Evolutionary conservation across 2,329 filamentous ascomycete species (phyloP), one percentile per base, ranked within the genome.

Genomic region (Aspergillus floridensis): DNA sequence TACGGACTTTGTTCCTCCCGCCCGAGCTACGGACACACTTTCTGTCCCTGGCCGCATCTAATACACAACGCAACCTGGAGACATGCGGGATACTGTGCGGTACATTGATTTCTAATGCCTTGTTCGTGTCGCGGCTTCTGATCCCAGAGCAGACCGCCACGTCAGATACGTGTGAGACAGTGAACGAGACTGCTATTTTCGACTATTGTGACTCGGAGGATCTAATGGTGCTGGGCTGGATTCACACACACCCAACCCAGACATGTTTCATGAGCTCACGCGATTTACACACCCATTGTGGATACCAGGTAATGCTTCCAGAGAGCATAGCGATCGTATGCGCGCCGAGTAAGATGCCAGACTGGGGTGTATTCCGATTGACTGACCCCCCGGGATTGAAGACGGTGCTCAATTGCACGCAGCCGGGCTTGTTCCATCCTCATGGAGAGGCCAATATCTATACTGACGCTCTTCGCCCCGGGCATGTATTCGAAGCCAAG

Each of bases 281-380:
- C 53, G 95, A 99, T 72, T 73, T 98, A 65, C 95, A 99, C 72
- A 99, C 96, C 0, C 93, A 96, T 71, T 88, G 88, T 3, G 92
- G 92, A 11, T 98, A 97, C 73, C 95, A 99, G 76, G 88, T 95
- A 60, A 97, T 97, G 92, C 85, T 98, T 77, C 89, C 92, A 0
- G 95, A 99, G 80, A 96, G 91, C 68, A 92, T 99, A 63, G 95
- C 95, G 4, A 96, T 99, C 69, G 95, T 99, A 44, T 99, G 95
- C 77, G 91, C 95, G 5, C 95, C 95, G 0, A 89, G 84, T 58
- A 91, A 90, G 68, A 81, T 83, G 41, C 69, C 72, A 31, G 93
- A 91, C 62, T 93, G 91, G 81, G 95, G 95, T 52, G 89, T 96
- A 24, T 99, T 98, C 77, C 87, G 95, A 35, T 81, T 99, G 4